Percentiles rank a stretch among this genome's conserved stretches.
These are phyloP conservation scores for Tolypocladium sp. DNA, from an alignment of 2,329 filamentous ascomycete species.

Conservation along the genomic window DNA sequence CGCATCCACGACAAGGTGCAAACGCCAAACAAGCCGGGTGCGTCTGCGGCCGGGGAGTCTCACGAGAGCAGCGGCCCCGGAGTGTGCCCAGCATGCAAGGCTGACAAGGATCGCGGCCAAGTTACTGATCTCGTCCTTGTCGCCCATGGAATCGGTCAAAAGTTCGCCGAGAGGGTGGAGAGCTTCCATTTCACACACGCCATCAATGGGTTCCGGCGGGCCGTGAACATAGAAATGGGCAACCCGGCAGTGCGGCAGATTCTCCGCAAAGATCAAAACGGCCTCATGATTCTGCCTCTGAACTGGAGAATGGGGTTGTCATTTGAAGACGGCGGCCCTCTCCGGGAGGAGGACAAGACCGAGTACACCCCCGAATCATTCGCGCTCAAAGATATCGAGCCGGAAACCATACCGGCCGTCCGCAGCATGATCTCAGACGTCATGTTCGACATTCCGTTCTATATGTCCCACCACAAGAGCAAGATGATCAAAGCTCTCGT, in stretches of 20 bases:
- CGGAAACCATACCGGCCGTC: slow-evolving; percentile 82
- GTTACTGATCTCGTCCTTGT: slow-evolving; percentile 86
- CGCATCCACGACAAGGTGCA: slow-evolving; percentile 50
- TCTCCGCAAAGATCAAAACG: slow-evolving; percentile 68
- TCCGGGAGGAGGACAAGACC: slow-evolving; percentile 41
- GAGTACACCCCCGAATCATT: slow-evolving; percentile 51
- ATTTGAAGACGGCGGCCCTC: slow-evolving; percentile 69
- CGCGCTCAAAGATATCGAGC: slow-evolving; percentile 79
- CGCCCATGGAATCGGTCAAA: slow-evolving; percentile 93
- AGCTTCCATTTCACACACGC: slow-evolving; percentile 97
- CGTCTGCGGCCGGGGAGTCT: slow-evolving; percentile 17
- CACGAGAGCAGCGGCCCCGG: slow-evolving; percentile 16
- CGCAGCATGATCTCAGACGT: slow-evolving; percentile 91
- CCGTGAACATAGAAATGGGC: slow-evolving; percentile 75
- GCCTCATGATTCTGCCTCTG: slow-evolving; percentile 86
- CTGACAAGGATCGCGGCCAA: slow-evolving; percentile 54
- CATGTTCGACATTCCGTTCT: slow-evolving; percentile 97
- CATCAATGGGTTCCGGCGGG: slow-evolving; percentile 80
- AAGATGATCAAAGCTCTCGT: slow-evolving; percentile 91
- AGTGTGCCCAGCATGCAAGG: slow-evolving; percentile 49
- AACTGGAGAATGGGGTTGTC: slow-evolving; percentile 90
- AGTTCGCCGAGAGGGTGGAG: slow-evolving; percentile 87
- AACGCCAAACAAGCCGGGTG: slow-evolving; percentile 16
- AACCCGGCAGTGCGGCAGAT: slow-evolving; percentile 65
- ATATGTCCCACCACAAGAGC: slow-evolving; percentile 89